A percentile compares a stretch with the other conserved stretches of the same genome.
Conservation (phyloP, 208 protist species). For the Acanthamoeba royreba region DNA sequence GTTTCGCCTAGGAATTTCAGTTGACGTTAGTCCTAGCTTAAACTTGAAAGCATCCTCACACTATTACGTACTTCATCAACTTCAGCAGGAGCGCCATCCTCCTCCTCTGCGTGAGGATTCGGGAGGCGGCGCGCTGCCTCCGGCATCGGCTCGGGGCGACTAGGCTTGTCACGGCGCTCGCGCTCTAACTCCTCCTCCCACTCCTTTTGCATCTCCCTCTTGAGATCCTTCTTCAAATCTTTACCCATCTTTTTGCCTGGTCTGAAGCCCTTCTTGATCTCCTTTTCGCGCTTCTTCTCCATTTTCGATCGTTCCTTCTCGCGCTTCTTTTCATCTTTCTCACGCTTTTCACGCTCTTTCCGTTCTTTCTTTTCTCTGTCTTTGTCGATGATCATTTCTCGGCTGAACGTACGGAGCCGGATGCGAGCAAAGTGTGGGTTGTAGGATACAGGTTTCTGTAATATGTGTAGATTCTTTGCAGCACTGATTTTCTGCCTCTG, state of each 20-base stretch:
- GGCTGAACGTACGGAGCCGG: not conserved
- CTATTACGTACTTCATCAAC: too few relatives aligned
- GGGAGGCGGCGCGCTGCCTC: not conserved
- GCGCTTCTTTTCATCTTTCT: constrained; percentile 31
- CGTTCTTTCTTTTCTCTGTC: constrained; percentile 35
- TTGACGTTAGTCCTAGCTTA: too few relatives aligned
- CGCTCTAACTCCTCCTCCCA: constrained; percentile 43
- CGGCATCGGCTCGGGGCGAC: not conserved
- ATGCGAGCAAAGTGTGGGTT: constrained; percentile 26
- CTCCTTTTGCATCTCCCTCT: constrained; percentile 35
- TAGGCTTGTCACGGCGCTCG: not conserved
- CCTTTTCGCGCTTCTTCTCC: constrained; percentile 48
- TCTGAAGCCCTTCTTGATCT: constrained; percentile 22
- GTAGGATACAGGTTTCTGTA: not conserved
- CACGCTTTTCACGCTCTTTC: constrained; percentile 1
- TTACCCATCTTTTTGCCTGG: constrained; percentile 21
- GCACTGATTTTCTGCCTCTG: constrained; percentile 7
- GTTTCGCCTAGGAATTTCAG: not conserved
- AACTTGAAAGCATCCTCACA: too few relatives aligned
- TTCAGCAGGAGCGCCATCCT: too few relatives aligned
- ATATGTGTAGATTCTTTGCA: not conserved
- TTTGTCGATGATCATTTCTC: not conserved
- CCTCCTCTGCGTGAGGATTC: too few relatives aligned
- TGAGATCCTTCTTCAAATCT: constrained; percentile 32
- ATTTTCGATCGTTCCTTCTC: constrained; percentile 29